Evolutionary conservation across 164 flowering plant species (phyloP), one percentile per base, ranked within the genome.

Genomic region (Buxus sempervirens): DNA sequence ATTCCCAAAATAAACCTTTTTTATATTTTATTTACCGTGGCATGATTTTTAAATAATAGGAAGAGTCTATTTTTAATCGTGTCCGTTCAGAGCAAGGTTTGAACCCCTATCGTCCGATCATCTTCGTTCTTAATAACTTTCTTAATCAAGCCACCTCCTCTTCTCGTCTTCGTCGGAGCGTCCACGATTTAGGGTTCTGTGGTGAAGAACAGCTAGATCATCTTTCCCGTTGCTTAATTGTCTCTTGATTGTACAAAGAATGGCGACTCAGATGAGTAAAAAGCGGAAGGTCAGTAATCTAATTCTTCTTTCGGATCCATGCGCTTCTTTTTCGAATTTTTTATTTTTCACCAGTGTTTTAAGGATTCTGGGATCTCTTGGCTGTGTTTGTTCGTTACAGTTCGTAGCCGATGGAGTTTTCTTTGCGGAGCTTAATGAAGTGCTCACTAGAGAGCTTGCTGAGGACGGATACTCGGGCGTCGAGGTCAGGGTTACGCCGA

Each of bases 251-350:
- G 51, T 54, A 36, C 66, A 55, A 63, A 20, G 36, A 21, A 87
- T 85, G 89, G 85, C 86, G 68, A 78, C 86, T 60, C 88, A 85
- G 63, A 83, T 83, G 78, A 87, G 88, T 82, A 87, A 85, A 64
- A 83, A 87, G 83, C 68, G 85, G 75, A 87, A 85, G 90, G 90
- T 83, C 12, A 28, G 58, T 61, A 54, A 9, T 21, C 23, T 23
- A 9, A 19, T 22, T 20, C 25, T 63, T 20, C 20, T n/a, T 14
- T 51, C 14, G 26, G 12, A 15, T 45, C 26, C 18, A 10, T 25
- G 36, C 63, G 10, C 10, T 22, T 66, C 16, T 60, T 2, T 53
- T 16, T 70, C 56, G 8, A 0, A 0, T 45, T 5, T 59, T 23
- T 51, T 45, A 53, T 12, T 14, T 20, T 70, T 23, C 25, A 25